A percentile compares a stretch with the other conserved stretches of the same genome.
These are phyloP conservation scores for Penicillium goetzii DNA, from an alignment of 495 filamentous ascomycete species.

Conservation along the genomic window DNA sequence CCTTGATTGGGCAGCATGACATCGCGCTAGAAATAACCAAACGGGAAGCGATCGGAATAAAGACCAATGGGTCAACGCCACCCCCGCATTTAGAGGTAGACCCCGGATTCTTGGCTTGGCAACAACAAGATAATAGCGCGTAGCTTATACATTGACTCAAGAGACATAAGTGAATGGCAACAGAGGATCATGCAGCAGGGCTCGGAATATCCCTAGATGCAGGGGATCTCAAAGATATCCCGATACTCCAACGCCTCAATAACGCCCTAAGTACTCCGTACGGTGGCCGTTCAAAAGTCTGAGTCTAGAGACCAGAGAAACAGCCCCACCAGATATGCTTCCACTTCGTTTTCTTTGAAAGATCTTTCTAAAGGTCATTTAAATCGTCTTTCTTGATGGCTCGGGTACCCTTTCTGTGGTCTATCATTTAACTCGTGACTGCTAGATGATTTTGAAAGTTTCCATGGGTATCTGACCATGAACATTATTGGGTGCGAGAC, in stretches of 20 bases:
- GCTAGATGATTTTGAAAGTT: no score
- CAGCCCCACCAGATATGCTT: no score
- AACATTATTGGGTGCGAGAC: neutral
- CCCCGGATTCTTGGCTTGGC: constrained; percentile 1
- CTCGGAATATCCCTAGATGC: neutral
- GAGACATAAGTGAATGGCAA: neutral
- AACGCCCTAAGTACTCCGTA: neutral
- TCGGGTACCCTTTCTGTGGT: no score
- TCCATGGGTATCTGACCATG: neutral
- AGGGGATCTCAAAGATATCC: neutral
- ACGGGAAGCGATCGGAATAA: neutral
- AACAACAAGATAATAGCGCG: neutral
- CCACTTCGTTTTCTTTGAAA: no score
- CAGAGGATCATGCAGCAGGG: neutral
- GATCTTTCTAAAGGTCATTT: no score
- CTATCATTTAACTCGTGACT: no score
- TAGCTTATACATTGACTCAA: neutral
- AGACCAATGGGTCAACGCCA: neutral
- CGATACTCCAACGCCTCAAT: neutral
- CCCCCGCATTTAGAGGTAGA: neutral
- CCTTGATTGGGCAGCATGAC: neutral
- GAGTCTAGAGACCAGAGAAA: no score
- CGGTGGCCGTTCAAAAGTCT: no score
- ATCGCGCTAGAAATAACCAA: neutral
- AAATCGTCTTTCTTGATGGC: no score